Percentiles rank a stretch among this genome's conserved stretches.
Conservation (phyloP, 202 grass and related monocot species). For the Elaeis oleifera region DNA sequence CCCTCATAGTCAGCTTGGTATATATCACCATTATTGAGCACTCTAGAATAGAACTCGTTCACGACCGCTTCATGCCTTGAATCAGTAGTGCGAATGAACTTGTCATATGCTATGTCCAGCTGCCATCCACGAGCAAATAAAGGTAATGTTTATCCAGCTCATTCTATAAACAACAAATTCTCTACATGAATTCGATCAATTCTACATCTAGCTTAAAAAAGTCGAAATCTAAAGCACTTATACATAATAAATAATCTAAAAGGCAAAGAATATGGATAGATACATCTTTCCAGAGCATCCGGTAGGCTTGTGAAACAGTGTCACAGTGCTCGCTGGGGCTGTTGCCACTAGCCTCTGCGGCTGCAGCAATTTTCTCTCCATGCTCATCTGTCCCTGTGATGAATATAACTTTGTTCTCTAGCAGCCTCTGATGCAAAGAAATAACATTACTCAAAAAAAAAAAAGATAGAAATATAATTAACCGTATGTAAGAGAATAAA, state of each 20-base stretch:
- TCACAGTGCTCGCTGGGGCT: constrained; percentile 79
- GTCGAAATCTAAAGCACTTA: too few species aligned
- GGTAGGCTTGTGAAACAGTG: constrained; percentile 65
- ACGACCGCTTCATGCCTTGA: constrained; percentile 67
- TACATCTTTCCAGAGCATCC: constrained; percentile 71
- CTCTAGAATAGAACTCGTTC: constrained; percentile 88
- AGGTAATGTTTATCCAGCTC: background rate
- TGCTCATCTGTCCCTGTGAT: constrained; percentile 95
- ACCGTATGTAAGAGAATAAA: too few species aligned
- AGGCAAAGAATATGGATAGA: constrained; percentile 3
- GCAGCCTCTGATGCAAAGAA: constrained; percentile 55
- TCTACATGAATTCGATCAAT: background rate
- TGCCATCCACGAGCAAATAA: constrained; percentile 20
- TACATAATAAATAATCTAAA: background rate
- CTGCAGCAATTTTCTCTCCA: constrained; percentile 82
- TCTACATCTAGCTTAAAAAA: too few species aligned
- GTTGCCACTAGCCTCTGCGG: constrained; percentile 65
- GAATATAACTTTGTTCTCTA: constrained; percentile 82
- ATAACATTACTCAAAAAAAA: background rate
- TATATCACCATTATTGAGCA: constrained; percentile 75
- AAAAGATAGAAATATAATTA: too few species aligned
- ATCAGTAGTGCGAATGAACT: constrained; percentile 90
- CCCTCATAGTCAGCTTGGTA: constrained; percentile 91
- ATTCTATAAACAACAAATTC: background rate
- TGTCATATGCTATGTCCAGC: constrained; percentile 80